Evolutionary conservation across 2,329 filamentous ascomycete species (phyloP), one percentile per base, ranked within the genome.

Genomic region (Escovopsis sp.): DNA sequence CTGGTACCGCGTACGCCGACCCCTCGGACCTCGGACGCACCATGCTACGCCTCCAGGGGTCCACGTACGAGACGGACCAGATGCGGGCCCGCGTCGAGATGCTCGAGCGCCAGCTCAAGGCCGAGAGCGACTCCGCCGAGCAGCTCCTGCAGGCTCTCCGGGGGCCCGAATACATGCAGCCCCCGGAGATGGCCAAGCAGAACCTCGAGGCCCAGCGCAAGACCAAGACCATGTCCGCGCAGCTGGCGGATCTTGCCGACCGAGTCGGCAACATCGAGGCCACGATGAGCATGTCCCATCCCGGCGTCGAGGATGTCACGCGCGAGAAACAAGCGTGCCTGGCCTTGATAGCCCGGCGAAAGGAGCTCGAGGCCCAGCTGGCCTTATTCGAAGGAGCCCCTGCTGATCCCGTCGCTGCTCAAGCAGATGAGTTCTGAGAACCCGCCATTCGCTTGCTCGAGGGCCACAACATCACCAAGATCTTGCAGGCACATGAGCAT

Each of bases 181-280:
- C 76, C 0, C 53, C 73, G 0, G 66, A 76, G 46, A 62, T 88
- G 4, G 72, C 76, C 10, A 76, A 76, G 48, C 72, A 80, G 48
- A 89, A 86, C n/a, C 68, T 79, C 4, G 81, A 91, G 39, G 74
- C 82, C 60, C 76, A 79, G 48, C 76, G 83, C 42, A 76, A 71
- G 43, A 74, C 81, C 39, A 86, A 85, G 55, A 62, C 73, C n/a
- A 65, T 84, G 32, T 63, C 70, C 12, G 63, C 75, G 2, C 81
- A 81, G 50, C 65, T 88, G 2, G 74, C 74, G 13, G 84, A 91
- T 53, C 50, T 58, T 27, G 52, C 65, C 38, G 72, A 78, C 42
- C 69, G 69, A 5, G 62, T 74, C 48, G 54, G 65, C 43, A 56
- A 66, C 2, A 52, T 70, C 4, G 57, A 59, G 39, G 50, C 54